A percentile compares a stretch with the other conserved stretches of the same genome.
Evolutionary conservation across 78 protist species (phyloP).

Genomic region (Dictyostelium brefeldianum): DNA sequence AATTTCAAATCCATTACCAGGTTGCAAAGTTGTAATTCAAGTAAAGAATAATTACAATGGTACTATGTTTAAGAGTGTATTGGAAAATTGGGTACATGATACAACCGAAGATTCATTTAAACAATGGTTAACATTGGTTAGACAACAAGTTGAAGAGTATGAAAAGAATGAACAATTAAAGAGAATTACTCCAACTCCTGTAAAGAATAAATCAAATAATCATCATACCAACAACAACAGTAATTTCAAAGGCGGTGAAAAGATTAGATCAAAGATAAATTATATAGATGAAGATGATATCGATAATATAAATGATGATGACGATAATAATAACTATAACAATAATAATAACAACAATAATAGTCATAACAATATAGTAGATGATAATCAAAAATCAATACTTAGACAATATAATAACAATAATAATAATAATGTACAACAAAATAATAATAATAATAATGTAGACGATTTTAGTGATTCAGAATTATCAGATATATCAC

Average conservation of each 20-base stretch:
- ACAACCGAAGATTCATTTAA: slow-evolving; percentile 72
- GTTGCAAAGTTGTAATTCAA: slow-evolving; percentile 55
- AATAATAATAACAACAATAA: neutral
- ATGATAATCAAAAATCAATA: slow-evolving; percentile 52
- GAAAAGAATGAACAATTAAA: slow-evolving; percentile 59
- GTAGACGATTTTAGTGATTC: slow-evolving; percentile 12
- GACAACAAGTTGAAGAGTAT: slow-evolving; percentile 74
- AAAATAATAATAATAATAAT: neutral
- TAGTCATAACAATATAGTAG: neutral
- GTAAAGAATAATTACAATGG: slow-evolving; percentile 71
- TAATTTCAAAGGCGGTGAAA: neutral
- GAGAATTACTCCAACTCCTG: slow-evolving; percentile 66
- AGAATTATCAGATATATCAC: slow-evolving; percentile 13
- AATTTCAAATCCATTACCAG: slow-evolving; percentile 29
- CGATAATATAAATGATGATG: neutral
- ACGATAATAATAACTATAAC: neutral
- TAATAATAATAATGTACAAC: slow-evolving; percentile 1
- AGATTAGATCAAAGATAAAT: neutral
- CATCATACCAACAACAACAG: neutral
- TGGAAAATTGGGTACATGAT: slow-evolving; percentile 73
- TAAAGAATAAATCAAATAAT: neutral
- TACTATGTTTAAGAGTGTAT: slow-evolving; percentile 41
- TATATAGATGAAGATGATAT: neutral
- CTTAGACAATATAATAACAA: slow-evolving; percentile 9
- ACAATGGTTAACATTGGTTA: slow-evolving; percentile 51